Conservation (phyloP, 2,329 filamentous ascomycete genomes). For the Neoscytalidium dimidiatum region DNA sequence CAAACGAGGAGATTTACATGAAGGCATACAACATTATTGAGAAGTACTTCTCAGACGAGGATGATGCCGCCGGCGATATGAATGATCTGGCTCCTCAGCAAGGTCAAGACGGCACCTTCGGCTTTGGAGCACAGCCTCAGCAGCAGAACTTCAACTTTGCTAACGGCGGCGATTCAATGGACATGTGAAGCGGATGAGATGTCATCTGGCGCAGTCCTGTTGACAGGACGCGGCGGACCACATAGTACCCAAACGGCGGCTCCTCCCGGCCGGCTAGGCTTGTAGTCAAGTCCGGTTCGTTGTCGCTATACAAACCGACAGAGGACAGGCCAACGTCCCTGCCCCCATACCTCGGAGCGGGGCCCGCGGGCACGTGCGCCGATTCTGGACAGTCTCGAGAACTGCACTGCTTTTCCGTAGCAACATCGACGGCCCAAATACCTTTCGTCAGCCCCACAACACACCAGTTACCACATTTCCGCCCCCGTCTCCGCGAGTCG, state of each 20-base stretch:
- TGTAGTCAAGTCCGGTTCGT: conserved; percentile 1
- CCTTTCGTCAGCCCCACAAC: conserved; percentile 15
- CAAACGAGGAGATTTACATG: conserved; percentile 99
- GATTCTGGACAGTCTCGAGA: conserved; percentile 13
- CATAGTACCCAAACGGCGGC: background rate
- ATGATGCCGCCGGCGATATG: conserved; percentile 75
- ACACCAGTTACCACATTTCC: conserved; percentile 8
- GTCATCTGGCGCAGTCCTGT: background rate
- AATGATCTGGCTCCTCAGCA: conserved; percentile 75
- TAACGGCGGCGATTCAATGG: conserved; percentile 72
- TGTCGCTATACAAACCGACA: conserved; percentile 12
- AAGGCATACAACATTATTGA: conserved; percentile 99
- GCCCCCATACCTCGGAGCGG: background rate
- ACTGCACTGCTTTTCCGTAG: conserved; percentile 14
- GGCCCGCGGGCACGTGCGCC: conserved; percentile 7
- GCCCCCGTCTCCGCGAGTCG: conserved; percentile 17
- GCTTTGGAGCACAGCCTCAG: conserved; percentile 69
- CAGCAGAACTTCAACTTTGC: conserved; percentile 90
- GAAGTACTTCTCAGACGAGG: conserved; percentile 99
- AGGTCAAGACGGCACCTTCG: conserved; percentile 74
- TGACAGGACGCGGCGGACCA: conserved; percentile 4
- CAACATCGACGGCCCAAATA: conserved; percentile 9
- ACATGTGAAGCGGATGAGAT: conserved; percentile 58
- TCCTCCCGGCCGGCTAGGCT: background rate
- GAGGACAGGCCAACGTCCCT: conserved; percentile 14